These are phyloP conservation scores for Penicillium carneum DNA, from an alignment of 2,329 filamentous ascomycete species.

Conservation along the genomic window DNA sequence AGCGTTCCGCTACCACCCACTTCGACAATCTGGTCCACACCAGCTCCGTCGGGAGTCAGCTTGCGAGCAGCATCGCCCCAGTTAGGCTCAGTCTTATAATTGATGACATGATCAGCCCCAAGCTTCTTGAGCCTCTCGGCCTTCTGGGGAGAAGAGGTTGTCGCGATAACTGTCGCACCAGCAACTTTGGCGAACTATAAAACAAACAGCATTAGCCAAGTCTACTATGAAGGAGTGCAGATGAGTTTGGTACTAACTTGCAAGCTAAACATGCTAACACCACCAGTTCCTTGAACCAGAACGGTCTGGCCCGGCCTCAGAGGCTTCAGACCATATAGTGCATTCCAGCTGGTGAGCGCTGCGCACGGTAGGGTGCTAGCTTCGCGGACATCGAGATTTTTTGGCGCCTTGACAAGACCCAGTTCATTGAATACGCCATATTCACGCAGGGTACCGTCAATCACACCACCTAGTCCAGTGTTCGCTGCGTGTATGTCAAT, in stretches of 20 bases:
- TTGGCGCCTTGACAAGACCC: constrained; percentile 70
- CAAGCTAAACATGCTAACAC: constrained; percentile 65
- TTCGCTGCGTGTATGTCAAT: constrained; percentile 48
- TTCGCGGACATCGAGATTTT: constrained; percentile 61
- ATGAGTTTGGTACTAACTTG: constrained; percentile 46
- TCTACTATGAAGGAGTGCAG: neutral
- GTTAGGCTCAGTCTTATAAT: constrained; percentile 65
- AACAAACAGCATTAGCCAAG: neutral
- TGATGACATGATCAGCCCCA: constrained; percentile 66
- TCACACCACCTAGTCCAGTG: constrained; percentile 71
- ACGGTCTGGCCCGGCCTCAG: constrained; percentile 64
- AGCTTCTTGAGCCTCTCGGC: constrained; percentile 60
- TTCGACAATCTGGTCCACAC: constrained; percentile 70
- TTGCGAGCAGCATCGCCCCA: constrained; percentile 68
- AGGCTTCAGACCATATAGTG: constrained; percentile 64
- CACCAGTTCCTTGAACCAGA: constrained; percentile 67
- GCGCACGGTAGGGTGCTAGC: constrained; percentile 67
- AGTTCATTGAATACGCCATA: constrained; percentile 72
- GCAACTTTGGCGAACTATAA: constrained; percentile 57
- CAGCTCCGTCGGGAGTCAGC: constrained; percentile 58
- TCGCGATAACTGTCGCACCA: constrained; percentile 65
- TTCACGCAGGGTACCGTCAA: constrained; percentile 73
- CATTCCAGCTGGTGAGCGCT: constrained; percentile 71
- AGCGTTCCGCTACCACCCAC: constrained; percentile 71
- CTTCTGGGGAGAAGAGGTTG: constrained; percentile 65